Evolutionary conservation across 169 alveolate species (phyloP).

Genomic region (Toxoplasma gondii): DNA sequence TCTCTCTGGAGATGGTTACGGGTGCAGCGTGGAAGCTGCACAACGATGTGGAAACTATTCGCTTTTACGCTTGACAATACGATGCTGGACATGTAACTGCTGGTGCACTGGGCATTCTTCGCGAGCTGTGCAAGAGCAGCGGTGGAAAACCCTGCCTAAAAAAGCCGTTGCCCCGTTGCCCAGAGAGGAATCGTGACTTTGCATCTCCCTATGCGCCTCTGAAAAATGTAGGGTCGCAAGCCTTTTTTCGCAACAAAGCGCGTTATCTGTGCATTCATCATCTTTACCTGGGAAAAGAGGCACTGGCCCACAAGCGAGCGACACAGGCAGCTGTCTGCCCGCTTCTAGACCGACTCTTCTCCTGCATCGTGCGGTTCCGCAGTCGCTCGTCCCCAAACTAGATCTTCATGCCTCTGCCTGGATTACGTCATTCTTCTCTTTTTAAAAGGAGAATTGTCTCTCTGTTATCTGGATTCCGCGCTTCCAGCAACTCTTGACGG

Average conservation of each 20-base stretch:
- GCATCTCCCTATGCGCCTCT: background rate
- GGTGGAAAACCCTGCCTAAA: too few relatives aligned
- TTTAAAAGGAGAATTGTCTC: background rate
- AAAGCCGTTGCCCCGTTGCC: too few relatives aligned
- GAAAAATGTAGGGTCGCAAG: background rate
- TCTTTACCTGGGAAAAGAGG: background rate
- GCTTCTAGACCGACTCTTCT: conserved; percentile 5
- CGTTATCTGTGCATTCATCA: background rate
- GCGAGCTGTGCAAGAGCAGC: too few relatives aligned
- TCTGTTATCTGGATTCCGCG: background rate
- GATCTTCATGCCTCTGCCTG: background rate
- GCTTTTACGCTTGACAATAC: too few relatives aligned
- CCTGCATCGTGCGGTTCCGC: background rate
- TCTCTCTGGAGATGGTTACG: too few relatives aligned
- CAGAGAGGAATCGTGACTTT: too few relatives aligned
- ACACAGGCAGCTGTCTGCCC: conserved; percentile 12
- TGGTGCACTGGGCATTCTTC: too few relatives aligned
- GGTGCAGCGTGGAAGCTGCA: too few relatives aligned
- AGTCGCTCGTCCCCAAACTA: background rate
- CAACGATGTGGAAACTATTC: too few relatives aligned
- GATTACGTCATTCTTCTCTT: background rate
- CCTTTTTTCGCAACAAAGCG: background rate
- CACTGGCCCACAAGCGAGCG: background rate
- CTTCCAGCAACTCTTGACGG: background rate
- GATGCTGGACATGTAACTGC: too few relatives aligned